phyloP scores from a whole-genome alignment of 225 moss, liverwort and hornwort species.

The Ulota crispa region DNA sequence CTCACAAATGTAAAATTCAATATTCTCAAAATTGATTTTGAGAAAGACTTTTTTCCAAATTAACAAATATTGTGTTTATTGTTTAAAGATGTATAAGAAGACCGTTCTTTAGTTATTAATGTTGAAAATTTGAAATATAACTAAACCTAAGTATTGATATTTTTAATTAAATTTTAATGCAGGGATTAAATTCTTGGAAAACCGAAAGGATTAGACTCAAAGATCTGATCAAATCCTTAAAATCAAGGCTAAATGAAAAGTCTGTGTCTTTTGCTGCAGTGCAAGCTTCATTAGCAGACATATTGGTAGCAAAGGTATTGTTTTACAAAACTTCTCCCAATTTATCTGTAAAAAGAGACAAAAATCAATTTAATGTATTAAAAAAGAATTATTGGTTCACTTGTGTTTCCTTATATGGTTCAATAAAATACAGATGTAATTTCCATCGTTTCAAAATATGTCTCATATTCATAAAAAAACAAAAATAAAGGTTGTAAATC shows the following conservation, averaged over 20 bases:
- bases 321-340: fast-evolving
- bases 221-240: slow-evolving; percentile 24
- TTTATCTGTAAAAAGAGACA: not conserved
- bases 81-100: no score
- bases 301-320: slow-evolving; percentile 31
- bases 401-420: not conserved
- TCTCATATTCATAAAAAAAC: not conserved
- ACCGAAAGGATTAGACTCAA: slow-evolving; percentile 24
- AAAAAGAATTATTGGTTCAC: fast-evolving
- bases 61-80: no score
- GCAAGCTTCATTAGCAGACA: slow-evolving; percentile 24
- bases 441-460: not conserved
- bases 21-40: no score
- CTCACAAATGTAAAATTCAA: no score
- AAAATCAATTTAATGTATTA: fast-evolving
- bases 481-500: no score
- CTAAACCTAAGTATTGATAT: no score
- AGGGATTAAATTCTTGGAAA: slow-evolving; percentile 36
- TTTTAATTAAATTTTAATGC: no score
- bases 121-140: no score
- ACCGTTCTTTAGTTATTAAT: no score
- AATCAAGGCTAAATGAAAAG: slow-evolving; percentile 35
- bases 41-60: no score
- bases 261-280: slow-evolving; percentile 18
- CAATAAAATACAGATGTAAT: fast-evolving